A percentile compares a stretch with the other conserved stretches of the same genome.
These are phyloP conservation scores for Knoxdaviesia proteae DNA, from an alignment of 2,329 filamentous ascomycete genomes.

Conservation along the genomic window DNA sequence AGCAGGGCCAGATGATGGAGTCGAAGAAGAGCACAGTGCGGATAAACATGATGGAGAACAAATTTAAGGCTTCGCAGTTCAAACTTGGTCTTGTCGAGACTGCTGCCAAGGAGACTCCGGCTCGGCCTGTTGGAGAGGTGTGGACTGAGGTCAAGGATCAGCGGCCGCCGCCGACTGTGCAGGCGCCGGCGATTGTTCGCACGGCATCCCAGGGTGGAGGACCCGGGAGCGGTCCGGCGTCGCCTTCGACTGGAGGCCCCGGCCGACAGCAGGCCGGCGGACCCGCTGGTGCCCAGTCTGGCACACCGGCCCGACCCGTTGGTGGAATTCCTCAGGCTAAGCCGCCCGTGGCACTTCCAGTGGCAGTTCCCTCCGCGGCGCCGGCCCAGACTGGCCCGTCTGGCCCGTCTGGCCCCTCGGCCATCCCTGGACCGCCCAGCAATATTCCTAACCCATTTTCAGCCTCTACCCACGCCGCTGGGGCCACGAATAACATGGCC, in stretches of 20 bases:
- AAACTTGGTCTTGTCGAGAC: conserved; percentile 64
- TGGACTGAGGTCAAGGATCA: conserved; percentile 29
- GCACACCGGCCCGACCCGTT: no score
- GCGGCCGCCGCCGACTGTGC: conserved; percentile 4
- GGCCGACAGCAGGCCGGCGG: neutral
- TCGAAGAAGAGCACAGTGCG: conserved; percentile 56
- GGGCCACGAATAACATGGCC: no score
- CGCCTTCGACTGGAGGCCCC: neutral
- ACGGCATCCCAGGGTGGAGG: neutral
- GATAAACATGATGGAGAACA: conserved; percentile 61
- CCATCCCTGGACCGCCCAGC: no score
- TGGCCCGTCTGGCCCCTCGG: neutral
- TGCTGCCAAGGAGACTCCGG: conserved; percentile 67
- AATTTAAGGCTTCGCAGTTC: conserved; percentile 38
- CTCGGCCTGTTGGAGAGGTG: conserved; percentile 66
- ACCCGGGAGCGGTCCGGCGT: neutral
- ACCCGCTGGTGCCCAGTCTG: neutral
- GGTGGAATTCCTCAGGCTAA: neutral
- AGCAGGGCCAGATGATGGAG: conserved; percentile 49
- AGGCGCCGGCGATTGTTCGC: conserved; percentile 1
- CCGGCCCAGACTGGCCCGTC: conserved; percentile 5
- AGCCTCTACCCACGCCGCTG: no score
- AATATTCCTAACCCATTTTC: no score
- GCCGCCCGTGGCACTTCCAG: neutral
- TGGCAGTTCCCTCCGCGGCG: conserved; percentile 4